A percentile compares a stretch with the other conserved stretches of the same genome.
phyloP scores from a whole-genome alignment of 2,329 filamentous ascomycete genomes.

The Botrytis deweyae region DNA sequence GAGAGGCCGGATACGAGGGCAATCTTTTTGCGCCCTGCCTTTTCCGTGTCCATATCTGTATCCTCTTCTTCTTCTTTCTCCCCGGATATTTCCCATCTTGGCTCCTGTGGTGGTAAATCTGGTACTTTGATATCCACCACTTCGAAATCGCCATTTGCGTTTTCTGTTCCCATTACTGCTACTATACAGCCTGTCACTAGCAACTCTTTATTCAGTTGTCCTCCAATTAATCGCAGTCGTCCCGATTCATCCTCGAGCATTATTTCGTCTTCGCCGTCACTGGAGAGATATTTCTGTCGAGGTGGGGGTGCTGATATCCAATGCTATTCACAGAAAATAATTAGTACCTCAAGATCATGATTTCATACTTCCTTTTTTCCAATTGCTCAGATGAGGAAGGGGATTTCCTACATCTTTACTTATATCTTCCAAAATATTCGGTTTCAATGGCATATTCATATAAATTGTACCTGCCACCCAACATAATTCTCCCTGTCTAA shows the following conservation, averaged over 20 bases:
- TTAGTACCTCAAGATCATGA: background rate
- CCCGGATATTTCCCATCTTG: slow-evolving; percentile 72
- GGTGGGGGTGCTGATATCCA: slow-evolving; percentile 83
- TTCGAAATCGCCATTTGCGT: slow-evolving; percentile 86
- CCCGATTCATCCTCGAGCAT: slow-evolving; percentile 97
- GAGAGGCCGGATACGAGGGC: slow-evolving; percentile 86
- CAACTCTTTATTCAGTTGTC: slow-evolving; percentile 62
- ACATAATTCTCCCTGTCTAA: slow-evolving; percentile 90
- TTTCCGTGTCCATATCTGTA: slow-evolving; percentile 59
- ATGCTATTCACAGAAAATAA: slow-evolving; percentile 54
- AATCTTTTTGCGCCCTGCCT: slow-evolving; percentile 53
- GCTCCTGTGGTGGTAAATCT: slow-evolving; percentile 78
- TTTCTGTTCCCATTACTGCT: slow-evolving; percentile 93
- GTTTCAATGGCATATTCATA: slow-evolving; percentile 96
- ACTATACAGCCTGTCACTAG: slow-evolving; percentile 92
- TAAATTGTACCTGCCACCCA: slow-evolving; percentile 95
- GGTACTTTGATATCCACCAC: slow-evolving; percentile 87
- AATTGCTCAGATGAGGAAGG: background rate
- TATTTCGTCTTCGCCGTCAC: slow-evolving; percentile 59
- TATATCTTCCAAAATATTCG: slow-evolving; percentile 92
- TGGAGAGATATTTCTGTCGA: slow-evolving; percentile 71
- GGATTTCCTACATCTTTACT: slow-evolving; percentile 71
- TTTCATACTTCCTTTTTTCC: background rate
- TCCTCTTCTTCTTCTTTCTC: slow-evolving; percentile 48
- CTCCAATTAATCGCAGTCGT: slow-evolving; percentile 75